Conservation (phyloP, 2,329 filamentous ascomycete genomes). For the Pezicula carpinea region DNA sequence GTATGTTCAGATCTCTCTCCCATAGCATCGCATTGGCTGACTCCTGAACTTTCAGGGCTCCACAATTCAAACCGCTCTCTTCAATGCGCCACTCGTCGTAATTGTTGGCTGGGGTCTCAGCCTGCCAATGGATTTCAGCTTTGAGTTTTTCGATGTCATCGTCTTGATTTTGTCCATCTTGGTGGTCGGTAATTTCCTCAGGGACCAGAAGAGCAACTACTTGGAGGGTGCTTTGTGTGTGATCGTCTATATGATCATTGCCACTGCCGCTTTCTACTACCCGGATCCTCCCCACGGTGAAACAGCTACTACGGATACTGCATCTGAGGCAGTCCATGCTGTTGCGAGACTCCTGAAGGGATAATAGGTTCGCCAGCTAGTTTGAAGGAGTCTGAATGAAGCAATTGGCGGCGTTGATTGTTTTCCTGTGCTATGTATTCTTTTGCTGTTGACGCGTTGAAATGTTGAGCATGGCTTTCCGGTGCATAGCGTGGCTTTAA, state of each 20-base stretch:
- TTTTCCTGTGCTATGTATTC: no score
- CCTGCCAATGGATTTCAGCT: slow-evolving; percentile 72
- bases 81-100: slow-evolving; percentile 80
- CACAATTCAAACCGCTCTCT: slow-evolving; percentile 82
- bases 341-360: no score
- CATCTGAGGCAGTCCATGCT: no score
- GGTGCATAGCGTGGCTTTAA: no score
- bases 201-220: slow-evolving; percentile 87
- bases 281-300: slow-evolving; percentile 35
- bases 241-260: slow-evolving; percentile 57
- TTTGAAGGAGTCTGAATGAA: no score
- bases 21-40: neutral
- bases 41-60: slow-evolving; percentile 58
- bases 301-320: no score
- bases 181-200: slow-evolving; percentile 80
- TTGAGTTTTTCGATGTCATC: slow-evolving; percentile 81
- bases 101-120: slow-evolving; percentile 76
- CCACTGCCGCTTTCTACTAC: slow-evolving; percentile 53
- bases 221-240: slow-evolving; percentile 81
- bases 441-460: no score
- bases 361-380: no score
- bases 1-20: neutral
- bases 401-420: no score
- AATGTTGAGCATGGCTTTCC: no score
- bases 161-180: slow-evolving; percentile 80